Evolutionary conservation across 441 rosid genomes (phyloP), one percentile per base, ranked within the genome.

Genomic region (Euphorbia schlechtendalii): DNA sequence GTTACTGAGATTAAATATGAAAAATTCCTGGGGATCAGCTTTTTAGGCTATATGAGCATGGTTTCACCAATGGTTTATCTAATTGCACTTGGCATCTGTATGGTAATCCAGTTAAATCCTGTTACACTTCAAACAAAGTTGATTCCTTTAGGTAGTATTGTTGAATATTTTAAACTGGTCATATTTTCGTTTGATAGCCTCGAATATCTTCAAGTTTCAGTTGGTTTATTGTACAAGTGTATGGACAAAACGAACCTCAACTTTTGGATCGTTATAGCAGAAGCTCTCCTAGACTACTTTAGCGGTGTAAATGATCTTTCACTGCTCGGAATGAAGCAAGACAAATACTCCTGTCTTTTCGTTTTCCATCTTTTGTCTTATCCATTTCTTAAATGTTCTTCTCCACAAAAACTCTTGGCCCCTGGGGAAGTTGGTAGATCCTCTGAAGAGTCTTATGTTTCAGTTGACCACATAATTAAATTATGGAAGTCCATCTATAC

Each of bases 31-130:
- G 69, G 40, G 20, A 51, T 69, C n/a, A 61, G 64, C 66, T 64
- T 61, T 63, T 12, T 76, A 43, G 57, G 69, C 70, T 66, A 71
- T 55, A 75, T 71, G 82, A 84, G 78, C 32, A 75, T 77, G 82
- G 80, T 81, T 72, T 75, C 83, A 55, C 88, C 86, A 3, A 30
- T 73, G 64, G 76, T 62, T 71, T 86, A 82, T 78, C 60, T 86
- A 52, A 70, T 65, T 36, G 69, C 70, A 36, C 64, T 81, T 30
- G 79, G 74, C 64, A 51, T 82, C 67, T 56, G 60, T 53, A 56
- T 56, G 53, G 70, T 77, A 69, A 62, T 69, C 49, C 75, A 69
- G 51, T 72, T 73, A 63, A 63, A 73, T 65, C 67, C 63, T 11
- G 58, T 24, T 20, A 14, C 57, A 20, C 55, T 60, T 1, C 22